Evolutionary conservation across 169 alveolate species (phyloP), one percentile per base, ranked within the genome.

Genomic region (Cystoisospora suis): DNA sequence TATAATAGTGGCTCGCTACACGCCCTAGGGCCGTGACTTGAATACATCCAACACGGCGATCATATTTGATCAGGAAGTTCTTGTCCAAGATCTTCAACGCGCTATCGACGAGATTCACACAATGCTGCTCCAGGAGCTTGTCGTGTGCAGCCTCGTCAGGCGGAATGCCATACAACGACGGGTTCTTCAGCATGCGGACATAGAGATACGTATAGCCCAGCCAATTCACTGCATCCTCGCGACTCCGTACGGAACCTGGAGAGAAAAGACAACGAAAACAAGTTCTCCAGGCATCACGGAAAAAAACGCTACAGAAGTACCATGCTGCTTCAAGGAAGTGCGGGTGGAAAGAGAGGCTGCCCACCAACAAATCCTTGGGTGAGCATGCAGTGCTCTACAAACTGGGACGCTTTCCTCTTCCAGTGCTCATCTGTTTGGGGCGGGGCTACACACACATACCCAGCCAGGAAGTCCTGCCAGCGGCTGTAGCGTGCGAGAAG

Each of bases 161-260:
- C 65, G 94, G 87, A 17, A 97, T 88, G 23, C 99, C 99, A 93
- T 99, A 99, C 56, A 97, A 93, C 17, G 87, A 85, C 2, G 99
- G 99, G 69, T 94, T 94, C 91, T 95, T 97, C 89, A 94, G 88
- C 98, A 98, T 96, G 89, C 99, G 95, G 46, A 98, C 98, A 92
- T 97, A 97, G 90, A 98, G 96, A 93, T 98, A 99, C n/a, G 99
- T 99, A 79, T 97, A 97, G 49, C 97, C 97, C 44, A 99, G 94
- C 99, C 99, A 99, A 65, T 98, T 95, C 23, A 98, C 98, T 0
- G 99, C 99, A 86, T 99, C 99, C 88, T 96, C 95, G 42, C 98
- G 92, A 72, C 96, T 96, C 75, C 98, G 93, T 32, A 99, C 95
- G 83, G 98, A 98, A 44, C 99, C 93, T 99, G 87, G 97, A 3